Evolutionary conservation across 208 protist species (phyloP), one percentile per base, ranked within the genome.

Genomic region (Trypanosoma theileri): DNA sequence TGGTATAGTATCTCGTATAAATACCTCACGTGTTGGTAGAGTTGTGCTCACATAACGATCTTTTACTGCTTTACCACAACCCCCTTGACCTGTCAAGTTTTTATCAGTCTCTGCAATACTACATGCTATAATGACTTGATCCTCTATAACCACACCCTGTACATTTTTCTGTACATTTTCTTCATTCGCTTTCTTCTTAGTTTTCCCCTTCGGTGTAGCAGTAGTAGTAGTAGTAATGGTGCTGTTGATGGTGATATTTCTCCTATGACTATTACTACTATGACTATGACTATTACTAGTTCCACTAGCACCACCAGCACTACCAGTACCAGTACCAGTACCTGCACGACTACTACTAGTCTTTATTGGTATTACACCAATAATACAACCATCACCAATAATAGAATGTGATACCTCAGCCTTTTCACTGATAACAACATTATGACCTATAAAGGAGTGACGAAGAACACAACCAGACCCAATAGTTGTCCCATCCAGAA

Each of bases 401-500:
- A 96, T 69, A 60, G 74, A 81, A 66, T 83, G 50, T 6, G 75
- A 66, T 11, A 95, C 57, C 69, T 91, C 80, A 7, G 72, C 79
- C 10, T 68, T 65, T n/a, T 76, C 71, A 31, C 65, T 62, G 40
- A 96, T 69, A 22, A 88, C 57, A 8, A 80, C 84, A 51, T 73
- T 54, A 1, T 41, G 60, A 10, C 87, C 87, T 42, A 96, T 81
- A 45, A 96, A 63, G 26, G 67, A 89, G 63, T 80, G 73, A 22
- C 77, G 73, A 24, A 96, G 58, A 26, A 73, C 53, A 65, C 83
- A 92, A 26, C 77, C 58, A 16, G 73, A 54, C 7, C 87, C 87
- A 55, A 96, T 80, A 11, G 60, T 52, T 4, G 79, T 84, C 21
- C 82, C 76, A 31, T 92, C 84, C 63, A 92, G 75, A 17, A 96